Conservation (phyloP, 176 grass and related monocot species). For the Triticum urartu region DNA sequence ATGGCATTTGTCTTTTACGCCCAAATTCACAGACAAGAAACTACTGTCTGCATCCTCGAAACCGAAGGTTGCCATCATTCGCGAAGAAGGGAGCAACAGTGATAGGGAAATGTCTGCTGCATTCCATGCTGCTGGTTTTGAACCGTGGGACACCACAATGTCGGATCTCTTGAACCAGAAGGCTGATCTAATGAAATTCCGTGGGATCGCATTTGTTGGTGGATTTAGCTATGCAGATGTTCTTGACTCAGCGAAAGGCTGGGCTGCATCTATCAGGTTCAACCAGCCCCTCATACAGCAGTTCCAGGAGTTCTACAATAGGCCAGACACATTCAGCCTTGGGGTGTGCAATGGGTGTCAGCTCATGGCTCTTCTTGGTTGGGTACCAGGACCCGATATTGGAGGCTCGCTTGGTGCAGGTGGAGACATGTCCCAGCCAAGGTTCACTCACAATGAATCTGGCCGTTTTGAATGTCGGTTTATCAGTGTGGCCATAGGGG, state of each 20-base stretch:
- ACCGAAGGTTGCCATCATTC: conserved; percentile 88
- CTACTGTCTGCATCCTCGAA: conserved; percentile 55
- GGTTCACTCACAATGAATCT: conserved; percentile 95
- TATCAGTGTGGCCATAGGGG: conserved; percentile 61
- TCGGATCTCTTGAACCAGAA: conserved; percentile 57
- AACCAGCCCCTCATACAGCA: conserved; percentile 74
- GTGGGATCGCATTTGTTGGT: conserved; percentile 87
- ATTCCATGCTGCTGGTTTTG: conserved; percentile 80
- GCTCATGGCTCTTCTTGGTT: conserved; percentile 96
- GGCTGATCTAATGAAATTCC: conserved; percentile 53
- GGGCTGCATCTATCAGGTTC: conserved; percentile 90
- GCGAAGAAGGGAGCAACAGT: conserved; percentile 95
- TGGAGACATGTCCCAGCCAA: conserved; percentile 79
- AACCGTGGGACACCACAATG: conserved; percentile 93
- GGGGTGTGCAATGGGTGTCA: conserved; percentile 95
- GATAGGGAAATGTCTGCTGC: conserved; percentile 91
- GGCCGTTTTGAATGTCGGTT: conserved; percentile 82
- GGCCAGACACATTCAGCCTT: conserved; percentile 85
- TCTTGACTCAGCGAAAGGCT: conserved; percentile 87
- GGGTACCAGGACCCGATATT: conserved; percentile 72
- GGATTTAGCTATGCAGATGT: conserved; percentile 95
- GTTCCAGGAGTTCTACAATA: conserved; percentile 81
- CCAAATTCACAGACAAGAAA: conserved; percentile 59
- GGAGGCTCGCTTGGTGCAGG: conserved; percentile 56
- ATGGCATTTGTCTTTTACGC: conserved; percentile 75